Evolutionary conservation across 192 early-diverging fungal species (phyloP), one percentile per base, ranked within the genome.

Genomic region (Rhizophagus sp.): DNA sequence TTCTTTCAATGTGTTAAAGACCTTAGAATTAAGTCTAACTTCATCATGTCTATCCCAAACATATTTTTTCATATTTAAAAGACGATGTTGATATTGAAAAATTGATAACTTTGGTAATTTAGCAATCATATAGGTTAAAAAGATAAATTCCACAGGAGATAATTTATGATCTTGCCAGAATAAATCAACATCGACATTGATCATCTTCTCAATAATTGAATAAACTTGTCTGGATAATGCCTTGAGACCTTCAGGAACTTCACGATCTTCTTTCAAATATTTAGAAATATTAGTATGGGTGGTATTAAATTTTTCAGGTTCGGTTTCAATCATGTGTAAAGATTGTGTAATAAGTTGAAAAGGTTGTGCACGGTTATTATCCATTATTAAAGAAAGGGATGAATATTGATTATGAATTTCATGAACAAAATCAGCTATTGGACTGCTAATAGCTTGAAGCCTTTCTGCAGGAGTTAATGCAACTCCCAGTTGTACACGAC

Each of bases 341-440:
- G 76, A 78, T 67, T 78, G 76, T 27, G 76, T 78, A 34, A 78
- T 78, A 3, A 78, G 47, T 52, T 78, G 76, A 24, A 78, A 78
- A 50, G 76, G 63, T 78, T 30, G 30, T 1, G 30, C 30, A 30
- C 30, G 30, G 1, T 30, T 30, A 30, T 30, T 30, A 30, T 30
- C 76, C 27, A 78, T 78, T 17, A 78, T 78, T 25, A 34, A 34
- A 25, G 62, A 52, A 24, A 78, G n/a, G 22, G 33, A 17, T 30
- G 76, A 64, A 49, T 67, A 34, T 33, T 52, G 52, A 47, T 41
- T 50, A 30, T 63, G 67, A 30, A 78, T 39, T 22, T 19, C 25
- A 25, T 78, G 76, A 19, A 64, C 76, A 25, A 63, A 30, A 30
- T 30, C 30, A 30, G 30, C 30, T 30, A 30, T 1, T 30, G 30